Evolutionary conservation across 2,329 filamentous ascomycete genomes (phyloP).

Genomic region (Alternaria infectoria): DNA sequence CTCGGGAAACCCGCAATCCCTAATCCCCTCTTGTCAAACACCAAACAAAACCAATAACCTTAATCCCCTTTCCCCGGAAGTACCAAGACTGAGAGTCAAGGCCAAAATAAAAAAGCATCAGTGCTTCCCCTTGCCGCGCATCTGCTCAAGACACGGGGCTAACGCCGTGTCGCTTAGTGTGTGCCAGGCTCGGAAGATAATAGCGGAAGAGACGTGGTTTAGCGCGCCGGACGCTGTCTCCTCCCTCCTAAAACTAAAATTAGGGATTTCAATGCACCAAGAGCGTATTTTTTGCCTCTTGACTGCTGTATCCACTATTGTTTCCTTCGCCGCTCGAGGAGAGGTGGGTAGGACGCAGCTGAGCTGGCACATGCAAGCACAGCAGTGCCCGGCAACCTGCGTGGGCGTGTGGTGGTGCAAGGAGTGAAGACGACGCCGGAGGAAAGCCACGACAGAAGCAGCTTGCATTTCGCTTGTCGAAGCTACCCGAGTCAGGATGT

Average conservation of each 20-base stretch:
- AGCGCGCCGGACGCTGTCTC: not conserved
- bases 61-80: constrained; percentile 1
- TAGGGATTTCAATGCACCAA: not conserved
- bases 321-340: not conserved
- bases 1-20: not conserved
- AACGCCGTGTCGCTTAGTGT: not conserved
- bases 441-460: not conserved
- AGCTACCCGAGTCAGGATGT: not conserved
- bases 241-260: not conserved
- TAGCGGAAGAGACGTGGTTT: not conserved
- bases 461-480: not conserved
- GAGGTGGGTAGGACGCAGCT: not conserved
- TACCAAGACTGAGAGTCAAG: constrained; percentile 1
- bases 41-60: constrained; percentile 1
- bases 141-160: not conserved
- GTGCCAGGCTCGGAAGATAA: not conserved
- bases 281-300: not conserved
- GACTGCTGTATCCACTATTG: not conserved
- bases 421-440: not conserved
- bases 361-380: not conserved
- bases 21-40: constrained; percentile 1
- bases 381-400: not conserved
- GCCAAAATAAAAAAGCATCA: not conserved
- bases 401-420: not conserved
- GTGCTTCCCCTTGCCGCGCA: not conserved